phyloP scores from a whole-genome alignment of 2,329 filamentous ascomycete species.

The Scedosporium boydii region DNA sequence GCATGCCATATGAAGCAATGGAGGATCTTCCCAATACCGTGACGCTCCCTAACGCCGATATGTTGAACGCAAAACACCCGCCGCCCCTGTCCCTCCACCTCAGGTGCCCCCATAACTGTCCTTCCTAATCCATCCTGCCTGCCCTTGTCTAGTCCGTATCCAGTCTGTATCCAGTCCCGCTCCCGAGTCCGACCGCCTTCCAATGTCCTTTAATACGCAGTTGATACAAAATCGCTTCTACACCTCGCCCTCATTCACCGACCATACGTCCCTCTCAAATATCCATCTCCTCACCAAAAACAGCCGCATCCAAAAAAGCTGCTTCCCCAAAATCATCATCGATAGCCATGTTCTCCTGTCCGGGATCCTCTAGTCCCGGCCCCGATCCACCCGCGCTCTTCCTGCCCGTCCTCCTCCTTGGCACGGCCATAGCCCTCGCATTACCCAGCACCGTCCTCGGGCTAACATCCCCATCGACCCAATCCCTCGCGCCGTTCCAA shows the following conservation, averaged over 20 bases:
- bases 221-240: background rate
- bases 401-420: constrained; percentile 20
- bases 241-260: background rate
- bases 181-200: background rate
- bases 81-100: no score
- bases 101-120: no score
- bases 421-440: constrained; percentile 39
- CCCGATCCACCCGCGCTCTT: constrained; percentile 13
- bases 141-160: background rate
- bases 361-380: constrained; percentile 14
- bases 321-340: constrained; percentile 64
- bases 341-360: constrained; percentile 34
- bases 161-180: background rate
- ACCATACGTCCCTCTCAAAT: constrained; percentile 15
- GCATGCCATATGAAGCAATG: background rate
- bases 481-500: constrained; percentile 14
- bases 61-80: no score
- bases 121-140: background rate
- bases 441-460: constrained; percentile 27
- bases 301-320: constrained; percentile 43
- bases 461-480: constrained; percentile 30
- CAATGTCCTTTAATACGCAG: background rate
- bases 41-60: no score
- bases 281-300: constrained; percentile 27
- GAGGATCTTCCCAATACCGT: no score